phyloP scores from a whole-genome alignment of 805 yeast genomes.

The Candida taoyuanica region DNA sequence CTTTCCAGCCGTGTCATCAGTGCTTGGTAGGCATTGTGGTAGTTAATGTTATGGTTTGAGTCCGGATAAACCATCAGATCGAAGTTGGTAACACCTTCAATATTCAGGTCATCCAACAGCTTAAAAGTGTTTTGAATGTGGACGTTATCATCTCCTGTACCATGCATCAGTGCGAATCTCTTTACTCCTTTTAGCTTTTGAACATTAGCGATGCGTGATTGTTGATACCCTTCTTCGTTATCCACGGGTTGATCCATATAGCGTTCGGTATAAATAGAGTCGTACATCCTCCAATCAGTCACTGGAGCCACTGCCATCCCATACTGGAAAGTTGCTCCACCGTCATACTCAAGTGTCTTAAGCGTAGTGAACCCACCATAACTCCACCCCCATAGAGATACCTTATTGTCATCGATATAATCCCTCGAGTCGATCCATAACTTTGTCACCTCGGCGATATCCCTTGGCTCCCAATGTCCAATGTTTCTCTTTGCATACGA shows the following conservation, averaged over 20 bases:
- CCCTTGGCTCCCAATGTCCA: constrained; percentile 78
- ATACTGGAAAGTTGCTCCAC: constrained; percentile 57
- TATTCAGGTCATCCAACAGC: constrained; percentile 55
- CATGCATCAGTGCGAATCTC: constrained; percentile 69
- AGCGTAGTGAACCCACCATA: constrained; percentile 78
- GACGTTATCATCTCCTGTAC: constrained; percentile 82
- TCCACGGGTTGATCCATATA: constrained; percentile 56
- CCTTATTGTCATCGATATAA: constrained; percentile 46
- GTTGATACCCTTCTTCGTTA: constrained; percentile 45
- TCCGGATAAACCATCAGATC: constrained; percentile 92
- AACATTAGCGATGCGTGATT: constrained; percentile 40
- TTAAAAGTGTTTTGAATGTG: constrained; percentile 67
- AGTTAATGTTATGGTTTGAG: constrained; percentile 77
- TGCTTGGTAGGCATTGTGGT: constrained; percentile 73
- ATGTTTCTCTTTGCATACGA: constrained; percentile 51
- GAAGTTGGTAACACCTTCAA: constrained; percentile 55
- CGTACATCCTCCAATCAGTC: constrained; percentile 71
- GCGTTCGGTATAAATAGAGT: constrained; percentile 76
- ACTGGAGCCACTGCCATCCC: constrained; percentile 87
- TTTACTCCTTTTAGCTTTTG: constrained; percentile 42
- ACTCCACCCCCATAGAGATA: constrained; percentile 87
- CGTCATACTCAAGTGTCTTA: constrained; percentile 67
- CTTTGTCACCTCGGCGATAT: constrained; percentile 48
- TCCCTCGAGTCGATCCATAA: constrained; percentile 40
- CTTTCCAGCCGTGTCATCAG: constrained; percentile 59